Base-by-base conservation (phyloP, 2,329 filamentous ascomycete species). In the Phaeoacremonium minimum region DNA sequence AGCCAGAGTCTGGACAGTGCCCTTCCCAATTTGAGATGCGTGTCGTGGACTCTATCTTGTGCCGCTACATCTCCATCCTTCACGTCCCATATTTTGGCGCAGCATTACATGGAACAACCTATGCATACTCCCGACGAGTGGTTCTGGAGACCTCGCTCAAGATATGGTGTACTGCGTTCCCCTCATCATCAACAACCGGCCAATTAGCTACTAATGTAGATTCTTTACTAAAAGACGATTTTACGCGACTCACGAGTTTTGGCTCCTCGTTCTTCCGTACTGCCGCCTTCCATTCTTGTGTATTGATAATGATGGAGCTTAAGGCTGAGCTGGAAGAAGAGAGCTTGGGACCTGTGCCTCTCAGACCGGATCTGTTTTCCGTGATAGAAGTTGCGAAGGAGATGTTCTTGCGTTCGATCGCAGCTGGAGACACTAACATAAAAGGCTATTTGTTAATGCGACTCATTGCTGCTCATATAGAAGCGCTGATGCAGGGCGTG, bases 51-150 rank as follows among this genome's bases (percentile, higher is more conserved):
- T 53, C 68, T 33, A 51, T 66, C 37, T 52, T 66, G 4, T 67
- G 70, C 36, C 66, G 66, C 16, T 69, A 63, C 43, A 67, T 72
- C 46, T 59, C 80, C 11, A 64, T 67, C 1, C 64, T 83, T 0
- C 77, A 83, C 43, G 69, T 73, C 26, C 67, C 67, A 0, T 67
- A 69, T 53, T 59, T 73, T 17, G 50, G 54, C 6, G 56, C 60
- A 11, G 66, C 71, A 0, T 57, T 64, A 11, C 53, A 62, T 2
- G 61, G 74, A 28, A 66, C 70, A 1, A 58, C 61, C 2, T 75
- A 67, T 42, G 73, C 73, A 50, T 77, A 72, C 50, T 75, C 41
- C 11, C 14, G 38, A n/a, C 37, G 38, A 14, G 30, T 33, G 34
- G 63, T 61, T 28, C 56, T 71, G 8, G 69, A 73, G 46, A 56